These are phyloP conservation scores for Rhodotorula kratochvilovae DNA, from an alignment of 768 basidiomycete species.

Conservation along the genomic window DNA sequence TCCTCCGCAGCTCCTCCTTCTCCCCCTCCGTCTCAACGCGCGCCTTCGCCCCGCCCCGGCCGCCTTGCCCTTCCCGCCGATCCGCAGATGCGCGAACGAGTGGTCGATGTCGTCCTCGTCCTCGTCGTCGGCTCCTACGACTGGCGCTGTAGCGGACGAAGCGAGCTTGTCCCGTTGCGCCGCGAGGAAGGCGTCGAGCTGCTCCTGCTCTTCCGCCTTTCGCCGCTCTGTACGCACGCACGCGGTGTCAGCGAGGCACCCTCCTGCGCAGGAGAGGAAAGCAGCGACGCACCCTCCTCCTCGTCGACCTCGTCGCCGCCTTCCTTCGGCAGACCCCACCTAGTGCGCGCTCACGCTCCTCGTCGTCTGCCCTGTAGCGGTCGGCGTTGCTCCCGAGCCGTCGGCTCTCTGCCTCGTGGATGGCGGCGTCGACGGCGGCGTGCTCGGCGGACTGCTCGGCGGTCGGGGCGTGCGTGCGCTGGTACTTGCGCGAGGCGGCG, in stretches of 20 bases:
- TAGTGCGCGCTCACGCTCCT: not conserved
- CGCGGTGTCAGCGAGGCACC: not conserved
- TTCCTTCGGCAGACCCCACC: not conserved
- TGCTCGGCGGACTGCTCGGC: not conserved
- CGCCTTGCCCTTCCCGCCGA: slow-evolving; percentile 3
- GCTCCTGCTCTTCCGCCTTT: slow-evolving; percentile 9
- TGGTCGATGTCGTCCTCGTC: slow-evolving; percentile 16
- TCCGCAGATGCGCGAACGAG: slow-evolving; percentile 29
- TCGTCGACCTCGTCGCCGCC: slow-evolving; percentile 5
- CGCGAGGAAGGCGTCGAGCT: slow-evolving; percentile 11
- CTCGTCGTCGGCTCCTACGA: not conserved
- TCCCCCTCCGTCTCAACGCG: not conserved
- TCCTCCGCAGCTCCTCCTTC: not conserved
- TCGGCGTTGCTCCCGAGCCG: slow-evolving; percentile 23
- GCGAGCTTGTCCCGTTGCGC: slow-evolving; percentile 6
- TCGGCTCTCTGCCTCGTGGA: not conserved
- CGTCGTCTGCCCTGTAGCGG: slow-evolving; percentile 19
- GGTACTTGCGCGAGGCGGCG: slow-evolving; percentile 3
- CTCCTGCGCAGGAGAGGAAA: not conserved
- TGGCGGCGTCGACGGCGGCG: slow-evolving; percentile 2
- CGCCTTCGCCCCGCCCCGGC: not conserved
- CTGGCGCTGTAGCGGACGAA: not conserved
- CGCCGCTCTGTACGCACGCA: not conserved
- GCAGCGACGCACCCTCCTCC: slow-evolving; percentile 3
- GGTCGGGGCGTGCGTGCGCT: slow-evolving; percentile 10